Evolutionary conservation across 1,284 basidiomycete genomes (phyloP), one percentile per base, ranked within the genome.

Genomic region (Veloporphyrellus conicus): DNA sequence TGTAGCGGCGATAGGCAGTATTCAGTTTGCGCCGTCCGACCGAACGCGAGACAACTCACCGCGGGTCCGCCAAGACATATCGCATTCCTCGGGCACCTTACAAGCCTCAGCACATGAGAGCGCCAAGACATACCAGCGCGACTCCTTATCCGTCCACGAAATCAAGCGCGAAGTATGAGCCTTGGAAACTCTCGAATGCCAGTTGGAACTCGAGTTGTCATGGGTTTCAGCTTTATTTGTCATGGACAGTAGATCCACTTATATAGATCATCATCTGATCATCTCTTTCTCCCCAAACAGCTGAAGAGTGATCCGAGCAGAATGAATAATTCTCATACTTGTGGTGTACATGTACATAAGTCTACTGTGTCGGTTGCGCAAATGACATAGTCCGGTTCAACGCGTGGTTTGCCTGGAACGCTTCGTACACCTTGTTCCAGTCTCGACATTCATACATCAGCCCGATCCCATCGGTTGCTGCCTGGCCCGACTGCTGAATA

Each of bases 361-460:
- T 29, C 12, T 10, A 11, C 6, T 5, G 4, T 11, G 10, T 33
- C 25, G 55, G 47, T 8, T 1, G 5, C 3, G 12, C 29, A 8
- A 43, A 62, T 8, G 42, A 33, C 37, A 59, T 41, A 3, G 53
- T 61, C 27, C 49, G 44, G 31, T 59, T 63, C 27, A 63, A 36
- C 6, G 42, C 58, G 43, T 46, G 43, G 10, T 61, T 63, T 0
- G 48, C 48, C 6, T 57, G 48, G 16, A 61, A 63, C 0, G 49
- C 47, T 6, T 59, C 50, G 12, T 63, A 63, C 33, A 61, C 59
- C 22, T 28, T 41, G 10, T 36, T 12, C 58, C 58, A 63, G 27
- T 60, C 59, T 4, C 45, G 34, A 31, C 61, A 61, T 22, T 47
- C 11, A 16, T 63, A 59, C 32, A 19, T 22, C 41, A 63, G 27